Evolutionary conservation across 345 rosid species (phyloP), one percentile per base, ranked within the genome.

Genomic region (Draba incana): DNA sequence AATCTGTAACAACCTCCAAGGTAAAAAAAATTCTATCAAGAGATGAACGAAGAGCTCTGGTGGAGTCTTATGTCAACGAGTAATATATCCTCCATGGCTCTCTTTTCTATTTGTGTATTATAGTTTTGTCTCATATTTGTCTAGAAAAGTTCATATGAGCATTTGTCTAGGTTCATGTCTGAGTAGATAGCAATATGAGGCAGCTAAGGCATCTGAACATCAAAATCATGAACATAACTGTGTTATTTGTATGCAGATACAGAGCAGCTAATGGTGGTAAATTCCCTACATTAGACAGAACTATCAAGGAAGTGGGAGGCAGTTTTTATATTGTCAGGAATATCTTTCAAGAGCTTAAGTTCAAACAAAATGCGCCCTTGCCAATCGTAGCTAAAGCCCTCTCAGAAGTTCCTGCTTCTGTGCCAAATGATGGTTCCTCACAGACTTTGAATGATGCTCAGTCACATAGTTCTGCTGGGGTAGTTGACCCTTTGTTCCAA

Each of bases 201-300:
- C 12, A 14, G 45, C 8, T 16, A 9, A 70, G 52, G 59, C 51
- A 7, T 50, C 2, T 11, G 56, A 33, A 13, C 53, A 52, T 52
- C 20, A 15, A 30, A 15, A 3, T 27, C 15, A 10, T 55, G 23
- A 25, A 56, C 49, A 15, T 33, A 20, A 8, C 3, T 1, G 4
- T 43, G 2, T 52, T 30, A 37, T 10, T 20, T 66, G 24, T 62
- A 2, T 61, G 61, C 74, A 75, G 74, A 23, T 75, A 68, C 39
- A 75, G 74, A 62, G 74, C 45, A 20, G 35, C 60, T 62, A 68
- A 75, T 75, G 74, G 37, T 61, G 74, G 78, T 10, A 54, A 42
- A 48, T 75, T 68, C 59, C 69, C 78, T 68, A 0, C 74, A 39
- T 0, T 54, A 43, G 0, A 0, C 0, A 42, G 3, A 61, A 54